phyloP scores from a whole-genome alignment of 176 grass and related monocot genomes.

The Musa schizocarpa region DNA sequence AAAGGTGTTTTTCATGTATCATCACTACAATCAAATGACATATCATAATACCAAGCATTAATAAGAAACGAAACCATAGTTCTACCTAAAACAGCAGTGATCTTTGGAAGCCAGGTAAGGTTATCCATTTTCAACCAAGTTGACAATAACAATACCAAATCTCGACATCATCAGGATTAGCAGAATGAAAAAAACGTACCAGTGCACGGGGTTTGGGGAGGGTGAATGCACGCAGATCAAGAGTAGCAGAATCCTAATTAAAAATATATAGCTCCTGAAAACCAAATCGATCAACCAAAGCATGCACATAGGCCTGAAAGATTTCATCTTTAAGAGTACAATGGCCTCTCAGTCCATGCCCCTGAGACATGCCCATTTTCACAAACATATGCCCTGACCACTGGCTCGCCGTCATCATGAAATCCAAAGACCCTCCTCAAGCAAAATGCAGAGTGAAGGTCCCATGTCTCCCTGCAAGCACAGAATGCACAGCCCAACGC shows the following conservation, averaged over 20 bases:
- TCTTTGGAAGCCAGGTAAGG: neutral
- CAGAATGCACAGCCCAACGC: slow-evolving; percentile 79
- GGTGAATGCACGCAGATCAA: too few relatives aligned
- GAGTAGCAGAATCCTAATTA: neutral
- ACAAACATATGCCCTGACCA: slow-evolving; percentile 85
- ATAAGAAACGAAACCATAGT: neutral
- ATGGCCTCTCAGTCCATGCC: slow-evolving; percentile 78
- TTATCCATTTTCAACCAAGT: neutral
- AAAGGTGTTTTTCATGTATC: neutral
- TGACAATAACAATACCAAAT: neutral
- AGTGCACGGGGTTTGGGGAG: too few relatives aligned
- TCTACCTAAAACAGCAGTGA: too few relatives aligned
- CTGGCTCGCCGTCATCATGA: slow-evolving; percentile 90
- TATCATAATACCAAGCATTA: neutral
- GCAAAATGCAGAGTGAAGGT: slow-evolving; percentile 87
- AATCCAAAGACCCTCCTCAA: slow-evolving; percentile 84
- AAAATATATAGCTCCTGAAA: neutral
- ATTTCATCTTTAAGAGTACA: slow-evolving; percentile 47
- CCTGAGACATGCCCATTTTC: slow-evolving; percentile 94
- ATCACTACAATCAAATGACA: neutral
- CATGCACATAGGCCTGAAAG: neutral
- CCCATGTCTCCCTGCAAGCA: slow-evolving; percentile 55
- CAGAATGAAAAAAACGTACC: neutral
- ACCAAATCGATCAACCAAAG: slow-evolving; percentile 11
- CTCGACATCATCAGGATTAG: neutral